Evolutionary conservation across 441 rosid species (phyloP), one percentile per base, ranked within the genome.

Genomic region (Arabidopsis lyrata): DNA sequence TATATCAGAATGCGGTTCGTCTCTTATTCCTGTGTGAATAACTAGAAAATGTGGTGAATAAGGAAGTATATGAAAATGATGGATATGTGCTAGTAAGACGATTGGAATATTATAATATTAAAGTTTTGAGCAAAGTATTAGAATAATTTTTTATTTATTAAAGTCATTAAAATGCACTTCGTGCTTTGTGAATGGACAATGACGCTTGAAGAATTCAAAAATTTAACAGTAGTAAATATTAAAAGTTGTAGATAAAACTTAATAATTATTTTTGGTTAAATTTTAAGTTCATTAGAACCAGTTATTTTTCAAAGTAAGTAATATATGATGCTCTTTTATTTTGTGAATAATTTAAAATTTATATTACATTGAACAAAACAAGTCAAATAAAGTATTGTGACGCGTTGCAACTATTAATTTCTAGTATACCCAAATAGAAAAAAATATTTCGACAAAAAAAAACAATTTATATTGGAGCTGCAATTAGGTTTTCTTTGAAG

Each of bases 71-170:
- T 48, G 58, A 35, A 49, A 48, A 65, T 34, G 69, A 65, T 27
- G 57, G 57, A 35, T 34, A 2, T 18, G 2, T 49, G 56, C 7
- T 18, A 5, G 16, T 64, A 64, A 18, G 55, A 39, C 13, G 67
- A 66, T 50, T 61, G 36, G 74, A 61, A 75, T 68, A 68, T n/a
- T 18, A 32, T 16, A 32, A 15, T 60, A 24, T 32, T 60, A 68
- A 60, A 52, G 68, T 29, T 74, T 61, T 68, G 63, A 60, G 78
- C 47, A 42, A 44, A 20, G 49, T 44, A 44, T 44, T 44, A 1
- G 49, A n/a, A 44, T 44, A n/a, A 0, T n/a, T 11, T 11, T 44
- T 44, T 6, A 1, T 13, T 56, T 31, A 32, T 22, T 36, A 20
- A 75, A 67, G 57, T 42, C 18, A 65, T 27, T 47, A 47, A 58